phyloP scores from a whole-genome alignment of 2,329 filamentous ascomycete species.

The Fusarium mangiferae region DNA sequence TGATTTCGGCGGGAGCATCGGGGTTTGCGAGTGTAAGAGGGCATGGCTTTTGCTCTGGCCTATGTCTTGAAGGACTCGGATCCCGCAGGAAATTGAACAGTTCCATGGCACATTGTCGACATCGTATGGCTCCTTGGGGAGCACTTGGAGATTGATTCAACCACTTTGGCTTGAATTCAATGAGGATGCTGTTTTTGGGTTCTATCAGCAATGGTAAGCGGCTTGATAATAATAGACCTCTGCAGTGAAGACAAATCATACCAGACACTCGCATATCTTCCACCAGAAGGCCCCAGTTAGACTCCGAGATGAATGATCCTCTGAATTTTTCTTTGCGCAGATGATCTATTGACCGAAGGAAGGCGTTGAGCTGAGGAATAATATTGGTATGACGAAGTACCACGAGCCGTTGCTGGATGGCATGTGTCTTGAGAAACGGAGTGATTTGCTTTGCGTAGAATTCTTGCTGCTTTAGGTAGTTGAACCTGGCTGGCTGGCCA shows the following conservation, averaged over 20 bases:
- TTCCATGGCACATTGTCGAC: slow-evolving; percentile 76
- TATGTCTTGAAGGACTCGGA: slow-evolving; percentile 47
- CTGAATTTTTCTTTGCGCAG: slow-evolving; percentile 57
- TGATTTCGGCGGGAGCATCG: slow-evolving; percentile 56
- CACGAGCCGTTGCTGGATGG: slow-evolving; percentile 53
- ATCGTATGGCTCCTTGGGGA: slow-evolving; percentile 69
- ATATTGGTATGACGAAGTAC: slow-evolving; percentile 50
- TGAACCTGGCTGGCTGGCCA: slow-evolving; percentile 47
- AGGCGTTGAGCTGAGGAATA: slow-evolving; percentile 60
- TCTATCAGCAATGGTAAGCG: slow-evolving; percentile 35
- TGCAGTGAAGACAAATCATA: slow-evolving; percentile 25
- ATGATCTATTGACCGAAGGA: slow-evolving; percentile 61
- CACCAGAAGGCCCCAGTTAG: slow-evolving; percentile 75
- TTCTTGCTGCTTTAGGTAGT: slow-evolving; percentile 52
- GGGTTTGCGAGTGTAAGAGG: slow-evolving; percentile 71
- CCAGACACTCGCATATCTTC: slow-evolving; percentile 71
- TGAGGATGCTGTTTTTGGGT: slow-evolving; percentile 52
- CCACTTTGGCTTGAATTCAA: slow-evolving; percentile 91
- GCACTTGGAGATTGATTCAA: slow-evolving; percentile 79
- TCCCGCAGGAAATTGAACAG: slow-evolving; percentile 50
- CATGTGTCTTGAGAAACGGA: slow-evolving; percentile 49
- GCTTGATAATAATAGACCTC: background rate
- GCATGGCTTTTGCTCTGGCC: slow-evolving; percentile 63
- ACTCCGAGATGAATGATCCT: slow-evolving; percentile 61
- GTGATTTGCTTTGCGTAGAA: slow-evolving; percentile 50